Evolutionary conservation across 768 basidiomycete genomes (phyloP).

Genomic region (Asterophora lycoperdoides): DNA sequence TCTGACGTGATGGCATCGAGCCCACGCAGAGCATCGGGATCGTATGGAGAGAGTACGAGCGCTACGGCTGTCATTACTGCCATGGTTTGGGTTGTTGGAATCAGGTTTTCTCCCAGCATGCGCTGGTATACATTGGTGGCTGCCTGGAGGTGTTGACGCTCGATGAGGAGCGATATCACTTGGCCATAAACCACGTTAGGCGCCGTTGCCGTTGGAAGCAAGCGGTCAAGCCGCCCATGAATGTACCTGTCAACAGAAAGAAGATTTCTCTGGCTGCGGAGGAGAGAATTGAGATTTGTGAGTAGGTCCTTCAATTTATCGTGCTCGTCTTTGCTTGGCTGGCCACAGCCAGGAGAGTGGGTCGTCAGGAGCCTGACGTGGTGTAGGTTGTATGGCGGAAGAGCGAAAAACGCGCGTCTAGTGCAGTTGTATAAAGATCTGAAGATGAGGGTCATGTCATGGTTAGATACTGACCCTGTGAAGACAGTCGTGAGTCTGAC

Average conservation of each 20-base stretch:
- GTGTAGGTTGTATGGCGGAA: background rate
- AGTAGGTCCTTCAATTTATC: background rate
- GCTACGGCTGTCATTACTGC: slow-evolving; percentile 37
- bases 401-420: background rate
- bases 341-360: background rate
- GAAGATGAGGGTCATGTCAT: background rate
- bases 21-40: slow-evolving; percentile 13
- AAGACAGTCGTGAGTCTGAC: background rate
- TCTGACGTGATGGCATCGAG: slow-evolving; percentile 21
- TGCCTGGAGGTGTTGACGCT: slow-evolving; percentile 30
- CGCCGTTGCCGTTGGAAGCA: background rate
- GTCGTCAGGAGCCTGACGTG: background rate
- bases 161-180: slow-evolving; percentile 38
- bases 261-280: background rate
- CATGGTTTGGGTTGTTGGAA: slow-evolving; percentile 33
- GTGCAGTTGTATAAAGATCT: background rate
- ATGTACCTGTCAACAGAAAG: slow-evolving; percentile 1
- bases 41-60: slow-evolving; percentile 19
- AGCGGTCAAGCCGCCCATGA: slow-evolving; percentile 1
- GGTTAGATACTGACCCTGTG: background rate
- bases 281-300: background rate
- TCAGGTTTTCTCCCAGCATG: slow-evolving; percentile 38
- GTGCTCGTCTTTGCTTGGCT: background rate
- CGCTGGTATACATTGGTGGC: slow-evolving; percentile 39
- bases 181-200: slow-evolving; percentile 7